A percentile compares a stretch with the other conserved stretches of the same genome.
phyloP scores from a whole-genome alignment of 1,139 yeast species.

The Candida smagusa region DNA sequence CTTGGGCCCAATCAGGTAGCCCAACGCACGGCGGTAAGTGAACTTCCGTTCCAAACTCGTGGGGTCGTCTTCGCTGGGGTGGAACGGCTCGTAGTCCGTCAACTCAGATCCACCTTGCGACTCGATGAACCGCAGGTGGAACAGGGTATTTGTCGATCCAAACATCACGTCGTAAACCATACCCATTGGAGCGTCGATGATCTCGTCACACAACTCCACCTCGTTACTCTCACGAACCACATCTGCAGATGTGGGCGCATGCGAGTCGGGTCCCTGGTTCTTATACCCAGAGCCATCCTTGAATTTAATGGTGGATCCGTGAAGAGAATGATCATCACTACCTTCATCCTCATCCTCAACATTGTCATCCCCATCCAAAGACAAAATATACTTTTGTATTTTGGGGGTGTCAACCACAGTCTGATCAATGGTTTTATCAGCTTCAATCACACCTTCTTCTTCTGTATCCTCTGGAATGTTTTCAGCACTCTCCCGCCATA shows the following conservation, averaged over 20 bases:
- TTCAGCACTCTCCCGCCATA: constrained; percentile 45
- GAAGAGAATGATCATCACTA: constrained; percentile 5
- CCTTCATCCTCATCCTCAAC: constrained; percentile 6
- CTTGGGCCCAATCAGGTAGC: constrained; percentile 57
- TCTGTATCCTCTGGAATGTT: constrained; percentile 7
- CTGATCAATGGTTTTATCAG: neutral
- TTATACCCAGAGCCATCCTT: constrained; percentile 29
- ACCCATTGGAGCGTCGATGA: constrained; percentile 47
- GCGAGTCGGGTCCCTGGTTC: constrained; percentile 42
- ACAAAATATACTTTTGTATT: constrained; percentile 18
- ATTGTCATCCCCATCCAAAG: constrained; percentile 24
- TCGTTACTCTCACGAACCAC: constrained; percentile 25
- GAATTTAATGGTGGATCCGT: constrained; percentile 20
- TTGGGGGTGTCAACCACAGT: constrained; percentile 8
- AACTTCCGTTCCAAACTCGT: constrained; percentile 32
- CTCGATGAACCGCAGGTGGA: constrained; percentile 39
- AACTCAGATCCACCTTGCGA: constrained; percentile 49
- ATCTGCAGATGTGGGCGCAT: constrained; percentile 30
- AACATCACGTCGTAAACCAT: constrained; percentile 46
- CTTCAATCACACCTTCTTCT: constrained; percentile 8
- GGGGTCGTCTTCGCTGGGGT: constrained; percentile 30
- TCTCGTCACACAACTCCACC: constrained; percentile 31
- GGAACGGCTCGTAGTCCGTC: constrained; percentile 38
- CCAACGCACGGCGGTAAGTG: constrained; percentile 45
- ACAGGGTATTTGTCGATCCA: constrained; percentile 38